Evolutionary conservation across 2,329 filamentous ascomycete genomes (phyloP).

Genomic region (Diplodia mutila): DNA sequence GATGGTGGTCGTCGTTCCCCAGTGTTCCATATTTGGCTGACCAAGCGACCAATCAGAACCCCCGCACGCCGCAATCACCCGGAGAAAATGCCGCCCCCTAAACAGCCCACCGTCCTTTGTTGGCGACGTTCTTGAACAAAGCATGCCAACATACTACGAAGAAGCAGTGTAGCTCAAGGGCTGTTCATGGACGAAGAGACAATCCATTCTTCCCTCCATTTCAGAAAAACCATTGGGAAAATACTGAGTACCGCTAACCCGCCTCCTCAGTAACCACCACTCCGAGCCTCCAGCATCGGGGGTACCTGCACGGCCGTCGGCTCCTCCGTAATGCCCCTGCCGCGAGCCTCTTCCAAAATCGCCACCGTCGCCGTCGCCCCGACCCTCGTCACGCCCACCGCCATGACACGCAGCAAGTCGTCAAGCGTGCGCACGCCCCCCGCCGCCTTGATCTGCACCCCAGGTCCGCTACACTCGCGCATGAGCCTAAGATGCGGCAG

Average conservation of each 20-base stretch:
- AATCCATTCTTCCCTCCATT: too few relatives aligned
- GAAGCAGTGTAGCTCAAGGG: too few relatives aligned
- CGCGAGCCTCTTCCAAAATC: slow-evolving; percentile 60
- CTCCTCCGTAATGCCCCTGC: slow-evolving; percentile 52
- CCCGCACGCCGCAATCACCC: neutral
- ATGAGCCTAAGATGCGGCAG: slow-evolving; percentile 58
- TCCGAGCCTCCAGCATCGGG: slow-evolving; percentile 28
- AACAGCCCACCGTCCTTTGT: too few relatives aligned
- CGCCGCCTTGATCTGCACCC: slow-evolving; percentile 61
- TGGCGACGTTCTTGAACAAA: too few relatives aligned
- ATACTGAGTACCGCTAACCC: too few relatives aligned
- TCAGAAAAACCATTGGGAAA: too few relatives aligned
- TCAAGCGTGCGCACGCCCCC: slow-evolving; percentile 62
- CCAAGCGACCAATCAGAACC: neutral
- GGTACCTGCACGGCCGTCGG: slow-evolving; percentile 35
- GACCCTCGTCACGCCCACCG: slow-evolving; percentile 59
- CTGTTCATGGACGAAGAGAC: too few relatives aligned
- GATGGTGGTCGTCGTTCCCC: too few relatives aligned
- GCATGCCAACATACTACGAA: too few relatives aligned
- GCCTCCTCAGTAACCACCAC: neutral
- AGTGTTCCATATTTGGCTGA: neutral
- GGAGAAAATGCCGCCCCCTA: neutral
- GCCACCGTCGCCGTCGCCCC: slow-evolving; percentile 59
- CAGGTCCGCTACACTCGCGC: slow-evolving; percentile 49
- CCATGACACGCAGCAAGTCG: slow-evolving; percentile 59